phyloP scores from a whole-genome alignment of 495 filamentous ascomycete species.

The Hyaloscypha bicolor region DNA sequence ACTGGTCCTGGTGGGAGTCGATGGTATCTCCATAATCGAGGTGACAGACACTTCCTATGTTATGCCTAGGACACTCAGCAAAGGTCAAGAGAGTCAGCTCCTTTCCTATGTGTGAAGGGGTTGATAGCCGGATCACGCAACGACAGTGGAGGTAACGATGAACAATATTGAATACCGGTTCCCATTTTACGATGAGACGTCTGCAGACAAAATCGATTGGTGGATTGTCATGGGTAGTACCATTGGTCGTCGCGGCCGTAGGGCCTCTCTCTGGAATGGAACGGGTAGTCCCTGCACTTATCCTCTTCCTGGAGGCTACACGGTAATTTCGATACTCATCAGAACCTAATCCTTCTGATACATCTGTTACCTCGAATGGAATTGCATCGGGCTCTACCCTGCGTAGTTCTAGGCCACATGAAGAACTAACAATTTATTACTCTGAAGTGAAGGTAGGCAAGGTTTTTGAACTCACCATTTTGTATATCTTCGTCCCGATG shows the following conservation, averaged over 20 bases:
- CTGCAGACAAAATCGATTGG: constrained; percentile 15
- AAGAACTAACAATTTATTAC: constrained; percentile 4
- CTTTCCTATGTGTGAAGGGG: not conserved
- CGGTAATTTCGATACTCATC: not conserved
- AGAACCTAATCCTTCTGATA: not conserved
- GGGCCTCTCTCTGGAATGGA: not conserved
- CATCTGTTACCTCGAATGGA: constrained; percentile 7
- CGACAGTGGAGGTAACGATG: constrained; percentile 14
- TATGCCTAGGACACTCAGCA: not conserved
- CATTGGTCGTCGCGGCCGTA: not conserved
- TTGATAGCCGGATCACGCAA: constrained; percentile 7
- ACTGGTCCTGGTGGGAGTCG: constrained; percentile 9
- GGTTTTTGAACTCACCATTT: not conserved
- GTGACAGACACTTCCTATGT: not conserved
- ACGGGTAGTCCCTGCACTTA: not conserved
- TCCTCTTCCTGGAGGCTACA: no score
- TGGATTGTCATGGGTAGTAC: not conserved
- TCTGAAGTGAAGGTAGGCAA: constrained; percentile 1
- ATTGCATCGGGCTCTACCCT: constrained; percentile 9
- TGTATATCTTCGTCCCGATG: not conserved
- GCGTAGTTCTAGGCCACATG: constrained; percentile 15
- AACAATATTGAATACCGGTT: constrained; percentile 5
- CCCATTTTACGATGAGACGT: constrained; percentile 16
- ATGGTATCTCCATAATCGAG: constrained; percentile 14
- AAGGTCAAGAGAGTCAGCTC: not conserved